Percentiles rank a stretch among this genome's conserved stretches.
phyloP scores from a whole-genome alignment of 2,329 filamentous ascomycete species.

The Fusarium citri region DNA sequence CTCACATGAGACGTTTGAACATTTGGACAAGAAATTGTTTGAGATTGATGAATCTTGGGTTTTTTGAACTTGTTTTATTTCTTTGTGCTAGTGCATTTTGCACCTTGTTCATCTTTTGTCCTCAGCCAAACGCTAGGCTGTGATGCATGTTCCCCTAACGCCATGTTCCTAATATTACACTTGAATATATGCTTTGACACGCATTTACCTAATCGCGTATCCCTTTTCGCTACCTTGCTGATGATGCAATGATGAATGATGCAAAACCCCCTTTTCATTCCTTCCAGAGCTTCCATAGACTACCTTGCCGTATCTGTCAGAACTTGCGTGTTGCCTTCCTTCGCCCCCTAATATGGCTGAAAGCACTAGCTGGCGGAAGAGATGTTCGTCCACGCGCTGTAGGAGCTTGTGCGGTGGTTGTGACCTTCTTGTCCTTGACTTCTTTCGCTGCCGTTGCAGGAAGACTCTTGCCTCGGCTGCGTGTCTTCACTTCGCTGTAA shows the following conservation, averaged over 20 bases:
- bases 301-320: constrained; percentile 24
- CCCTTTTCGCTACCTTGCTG: neutral
- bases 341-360: constrained; percentile 42
- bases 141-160: constrained; percentile 23
- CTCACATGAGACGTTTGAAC: constrained; percentile 39
- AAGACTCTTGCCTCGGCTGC: constrained; percentile 37
- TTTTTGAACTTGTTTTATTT: neutral
- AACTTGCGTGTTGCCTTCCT: constrained; percentile 38
- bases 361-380: constrained; percentile 40
- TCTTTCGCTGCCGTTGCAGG: constrained; percentile 11
- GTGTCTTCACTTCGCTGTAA: constrained; percentile 26
- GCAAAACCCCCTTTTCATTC: neutral
- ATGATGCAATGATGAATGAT: neutral
- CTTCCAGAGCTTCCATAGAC: constrained; percentile 16
- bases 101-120: constrained; percentile 10
- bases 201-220: constrained; percentile 3
- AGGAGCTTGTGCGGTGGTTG: neutral
- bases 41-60: constrained; percentile 4
- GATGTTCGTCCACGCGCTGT: constrained; percentile 26
- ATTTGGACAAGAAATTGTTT: constrained; percentile 11
- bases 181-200: constrained; percentile 16
- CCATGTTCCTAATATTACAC: constrained; percentile 22
- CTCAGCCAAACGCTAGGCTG: constrained; percentile 21
- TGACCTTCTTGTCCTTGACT: neutral
- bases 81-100: neutral